Conservation (phyloP, 768 basidiomycete genomes). For the Mycena olivaceomarginata region DNA sequence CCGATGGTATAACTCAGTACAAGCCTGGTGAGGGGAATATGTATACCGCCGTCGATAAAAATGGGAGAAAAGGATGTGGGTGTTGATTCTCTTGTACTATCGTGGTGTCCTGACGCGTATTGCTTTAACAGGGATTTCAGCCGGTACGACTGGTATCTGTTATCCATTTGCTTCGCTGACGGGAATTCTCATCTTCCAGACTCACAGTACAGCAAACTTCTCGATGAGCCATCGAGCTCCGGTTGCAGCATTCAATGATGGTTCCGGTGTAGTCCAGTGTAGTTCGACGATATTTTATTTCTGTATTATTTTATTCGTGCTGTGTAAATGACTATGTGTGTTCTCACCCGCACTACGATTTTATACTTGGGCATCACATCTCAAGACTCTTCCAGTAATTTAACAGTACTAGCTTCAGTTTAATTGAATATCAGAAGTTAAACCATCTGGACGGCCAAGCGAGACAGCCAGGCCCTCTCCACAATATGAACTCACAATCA, state of each 20-base stretch:
- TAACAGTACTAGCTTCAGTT: too few relatives aligned
- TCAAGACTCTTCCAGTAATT: too few relatives aligned
- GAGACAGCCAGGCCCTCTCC: too few relatives aligned
- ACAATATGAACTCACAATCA: too few relatives aligned
- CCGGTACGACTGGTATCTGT: background rate
- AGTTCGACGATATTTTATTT: too few relatives aligned
- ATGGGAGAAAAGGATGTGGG: conserved; percentile 25
- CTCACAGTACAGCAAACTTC: conserved; percentile 16
- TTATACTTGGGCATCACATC: too few relatives aligned
- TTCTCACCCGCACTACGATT: too few relatives aligned
- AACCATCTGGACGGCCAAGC: too few relatives aligned
- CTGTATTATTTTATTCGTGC: too few relatives aligned
- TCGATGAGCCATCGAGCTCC: conserved; percentile 11
- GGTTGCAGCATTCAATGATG: conserved; percentile 18
- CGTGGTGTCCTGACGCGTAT: background rate
- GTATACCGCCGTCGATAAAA: conserved; percentile 21
- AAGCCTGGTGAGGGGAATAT: background rate
- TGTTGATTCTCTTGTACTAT: background rate
- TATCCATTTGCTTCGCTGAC: background rate
- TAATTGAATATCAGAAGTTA: too few relatives aligned
- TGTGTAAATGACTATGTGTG: too few relatives aligned
- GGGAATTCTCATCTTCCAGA: conserved; percentile 1
- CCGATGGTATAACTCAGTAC: background rate
- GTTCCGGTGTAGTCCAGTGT: too few relatives aligned
- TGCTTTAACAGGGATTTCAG: conserved; percentile 15